phyloP scores from a whole-genome alignment of 495 filamentous ascomycete genomes.

The Hypoxylon crocopeplum region DNA sequence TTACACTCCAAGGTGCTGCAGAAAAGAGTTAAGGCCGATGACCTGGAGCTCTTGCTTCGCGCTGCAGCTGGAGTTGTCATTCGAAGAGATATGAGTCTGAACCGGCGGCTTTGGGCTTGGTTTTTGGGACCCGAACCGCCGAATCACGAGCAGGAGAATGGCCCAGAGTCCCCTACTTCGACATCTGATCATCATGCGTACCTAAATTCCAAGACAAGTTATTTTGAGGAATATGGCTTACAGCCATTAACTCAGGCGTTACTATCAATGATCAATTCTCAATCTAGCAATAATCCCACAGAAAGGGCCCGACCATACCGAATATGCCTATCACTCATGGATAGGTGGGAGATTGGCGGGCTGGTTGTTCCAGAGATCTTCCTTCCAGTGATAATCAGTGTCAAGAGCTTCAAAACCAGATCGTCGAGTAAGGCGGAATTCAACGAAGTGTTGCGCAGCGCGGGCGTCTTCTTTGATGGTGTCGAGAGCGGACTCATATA shows the following conservation, averaged over 20 bases:
- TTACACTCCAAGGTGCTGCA: constrained; percentile 86
- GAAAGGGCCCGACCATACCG: constrained; percentile 88
- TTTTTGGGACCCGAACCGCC: constrained; percentile 82
- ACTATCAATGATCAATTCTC: constrained; percentile 72
- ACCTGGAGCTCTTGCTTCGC: constrained; percentile 79
- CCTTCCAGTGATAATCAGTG: constrained; percentile 79
- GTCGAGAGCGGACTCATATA: constrained; percentile 95
- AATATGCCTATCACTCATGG: constrained; percentile 94
- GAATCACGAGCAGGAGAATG: constrained; percentile 52
- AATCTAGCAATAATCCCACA: constrained; percentile 56
- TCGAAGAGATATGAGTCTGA: constrained; percentile 94
- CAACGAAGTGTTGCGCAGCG: constrained; percentile 88
- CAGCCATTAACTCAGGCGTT: constrained; percentile 76
- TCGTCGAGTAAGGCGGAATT: constrained; percentile 69
- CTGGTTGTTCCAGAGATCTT: constrained; percentile 88
- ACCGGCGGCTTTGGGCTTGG: constrained; percentile 95
- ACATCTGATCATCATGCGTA: constrained; percentile 50
- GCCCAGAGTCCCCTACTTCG: constrained; percentile 56
- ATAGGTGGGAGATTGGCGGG: constrained; percentile 95
- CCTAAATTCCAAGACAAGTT: constrained; percentile 62
- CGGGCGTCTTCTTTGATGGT: constrained; percentile 94
- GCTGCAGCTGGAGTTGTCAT: constrained; percentile 85
- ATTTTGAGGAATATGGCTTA: constrained; percentile 82
- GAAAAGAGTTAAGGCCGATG: constrained; percentile 68
- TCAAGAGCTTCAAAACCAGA: constrained; percentile 70